Evolutionary conservation across 2,329 filamentous ascomycete genomes (phyloP), one percentile per base, ranked within the genome.

Genomic region (Colletotrichum abscissum): DNA sequence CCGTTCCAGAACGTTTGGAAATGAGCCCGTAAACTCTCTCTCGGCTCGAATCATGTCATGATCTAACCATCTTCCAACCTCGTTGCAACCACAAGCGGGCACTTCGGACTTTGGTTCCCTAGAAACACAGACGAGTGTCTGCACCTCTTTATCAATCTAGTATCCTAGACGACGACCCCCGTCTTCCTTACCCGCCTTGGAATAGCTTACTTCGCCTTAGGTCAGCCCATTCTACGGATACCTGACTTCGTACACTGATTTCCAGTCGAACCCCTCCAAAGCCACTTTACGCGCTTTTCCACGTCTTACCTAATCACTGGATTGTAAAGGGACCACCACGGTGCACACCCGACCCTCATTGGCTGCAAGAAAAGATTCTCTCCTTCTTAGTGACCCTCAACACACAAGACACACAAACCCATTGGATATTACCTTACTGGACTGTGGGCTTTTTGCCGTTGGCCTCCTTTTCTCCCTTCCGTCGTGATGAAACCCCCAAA

Each of bases 401-500:
- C 56, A 72, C 58, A 38, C 59, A 72, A 54, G 28, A 63, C 58
- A 49, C 69, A 63, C 59, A 42, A 59, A 49, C 57, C 30, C 42
- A 63, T 52, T 49, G 42, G 42, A 49, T 49, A 42, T 42, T 42
- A 60, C 58, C n/a, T 38, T 62, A 49, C 54, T 54, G 58, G 58
- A 49, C 42, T 64, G 62, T 64, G 62, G 62, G 62, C 49, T 30
- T 49, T 46, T 49, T 65, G 66, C 58, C 6, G 30, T 57, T 60
- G 57, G 64, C 42, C 38, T 42, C 38, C 38, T 42, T 57, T 62
- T 69, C 42, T 60, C 54, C 56, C 56, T 28, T 24, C 54, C 42
- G 42, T 49, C 60, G 60, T 66, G 67, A 73, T 73, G 71, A 73
- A 73, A 73, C 67, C 71, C 33, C 71, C 56, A 52, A 28, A 62